Conservation (phyloP, 2,329 filamentous ascomycete genomes). For the Curvularia lunata region DNA sequence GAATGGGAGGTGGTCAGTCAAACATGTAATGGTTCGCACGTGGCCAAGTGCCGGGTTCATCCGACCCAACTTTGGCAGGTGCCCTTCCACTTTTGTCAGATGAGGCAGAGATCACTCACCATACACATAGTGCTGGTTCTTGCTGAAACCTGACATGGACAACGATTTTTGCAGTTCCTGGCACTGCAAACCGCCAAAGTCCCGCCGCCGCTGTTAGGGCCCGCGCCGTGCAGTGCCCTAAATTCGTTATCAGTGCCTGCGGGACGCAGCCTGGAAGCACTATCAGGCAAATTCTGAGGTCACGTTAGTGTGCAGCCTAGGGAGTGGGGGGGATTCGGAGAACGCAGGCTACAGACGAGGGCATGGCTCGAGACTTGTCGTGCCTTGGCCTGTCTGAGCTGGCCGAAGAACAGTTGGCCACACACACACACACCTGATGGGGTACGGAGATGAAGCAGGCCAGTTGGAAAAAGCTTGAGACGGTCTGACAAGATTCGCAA, state of each 20-base stretch:
- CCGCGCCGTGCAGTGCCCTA: conserved; percentile 41
- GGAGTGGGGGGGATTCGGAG: conserved; percentile 23
- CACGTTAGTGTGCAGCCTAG: conserved; percentile 39
- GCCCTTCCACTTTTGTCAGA: conserved; percentile 44
- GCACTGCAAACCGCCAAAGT: conserved; percentile 55
- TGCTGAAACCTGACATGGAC: conserved; percentile 83
- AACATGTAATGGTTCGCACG: conserved; percentile 45
- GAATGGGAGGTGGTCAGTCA: conserved; percentile 55
- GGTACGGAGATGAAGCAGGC: conserved; percentile 42
- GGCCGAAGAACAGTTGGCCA: conserved; percentile 21
- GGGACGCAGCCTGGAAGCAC: conserved; percentile 38
- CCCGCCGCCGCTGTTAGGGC: conserved; percentile 52
- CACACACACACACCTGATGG: conserved; percentile 49
- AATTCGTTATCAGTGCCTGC: conserved; percentile 36
- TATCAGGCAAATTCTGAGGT: conserved; percentile 38
- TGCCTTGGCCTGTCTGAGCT: conserved; percentile 18
- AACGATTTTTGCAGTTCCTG: conserved; percentile 58
- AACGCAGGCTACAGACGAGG: conserved; percentile 38
- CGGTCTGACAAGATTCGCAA: conserved; percentile 15
- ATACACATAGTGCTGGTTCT: conserved; percentile 78
- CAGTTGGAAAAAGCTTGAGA: conserved; percentile 44
- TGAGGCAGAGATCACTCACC: conserved; percentile 67
- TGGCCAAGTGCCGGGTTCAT: conserved; percentile 45
- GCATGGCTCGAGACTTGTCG: conserved; percentile 21
- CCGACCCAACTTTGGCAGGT: conserved; percentile 47